Conservation (phyloP, 768 basidiomycete genomes). For the Kwoniella newhampshirensis region DNA sequence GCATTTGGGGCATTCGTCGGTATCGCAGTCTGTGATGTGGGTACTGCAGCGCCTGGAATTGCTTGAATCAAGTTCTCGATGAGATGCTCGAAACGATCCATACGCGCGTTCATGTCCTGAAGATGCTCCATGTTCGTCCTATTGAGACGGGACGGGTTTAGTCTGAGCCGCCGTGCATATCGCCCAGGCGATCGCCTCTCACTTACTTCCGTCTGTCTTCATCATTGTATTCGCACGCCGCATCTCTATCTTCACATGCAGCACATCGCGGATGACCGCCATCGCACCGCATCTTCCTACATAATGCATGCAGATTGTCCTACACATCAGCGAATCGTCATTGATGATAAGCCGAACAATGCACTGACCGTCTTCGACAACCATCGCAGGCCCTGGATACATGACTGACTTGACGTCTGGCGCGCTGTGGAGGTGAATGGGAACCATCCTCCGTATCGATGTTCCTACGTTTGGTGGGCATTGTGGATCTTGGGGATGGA, state of each 20-base stretch:
- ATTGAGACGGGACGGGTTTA: neutral
- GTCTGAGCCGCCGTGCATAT: neutral
- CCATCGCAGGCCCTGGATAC: conserved; percentile 23
- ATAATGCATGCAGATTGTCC: neutral
- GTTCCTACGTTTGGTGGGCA: conserved; percentile 19
- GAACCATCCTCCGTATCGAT: conserved; percentile 9
- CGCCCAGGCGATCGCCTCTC: too few relatives aligned
- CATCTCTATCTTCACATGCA: conserved; percentile 15
- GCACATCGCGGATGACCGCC: conserved; percentile 14
- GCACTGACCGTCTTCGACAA: conserved; percentile 23
- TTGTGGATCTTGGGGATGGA: neutral
- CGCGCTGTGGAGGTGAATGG: neutral
- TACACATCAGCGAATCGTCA: neutral
- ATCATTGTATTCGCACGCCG: conserved; percentile 25
- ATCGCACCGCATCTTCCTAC: conserved; percentile 31
- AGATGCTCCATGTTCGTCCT: conserved; percentile 26
- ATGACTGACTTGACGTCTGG: conserved; percentile 14
- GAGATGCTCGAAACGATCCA: conserved; percentile 26
- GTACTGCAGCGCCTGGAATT: too few relatives aligned
- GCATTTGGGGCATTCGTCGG: too few relatives aligned
- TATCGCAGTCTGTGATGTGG: too few relatives aligned
- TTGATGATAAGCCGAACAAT: neutral
- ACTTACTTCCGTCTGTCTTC: conserved; percentile 27
- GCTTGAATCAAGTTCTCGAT: conserved; percentile 14
- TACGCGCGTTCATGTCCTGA: conserved; percentile 20